Evolutionary conservation across 371 early-diverging fungal species (phyloP), one percentile per base, ranked within the genome.

Genomic region (Dipsacomyces acuminosporus): DNA sequence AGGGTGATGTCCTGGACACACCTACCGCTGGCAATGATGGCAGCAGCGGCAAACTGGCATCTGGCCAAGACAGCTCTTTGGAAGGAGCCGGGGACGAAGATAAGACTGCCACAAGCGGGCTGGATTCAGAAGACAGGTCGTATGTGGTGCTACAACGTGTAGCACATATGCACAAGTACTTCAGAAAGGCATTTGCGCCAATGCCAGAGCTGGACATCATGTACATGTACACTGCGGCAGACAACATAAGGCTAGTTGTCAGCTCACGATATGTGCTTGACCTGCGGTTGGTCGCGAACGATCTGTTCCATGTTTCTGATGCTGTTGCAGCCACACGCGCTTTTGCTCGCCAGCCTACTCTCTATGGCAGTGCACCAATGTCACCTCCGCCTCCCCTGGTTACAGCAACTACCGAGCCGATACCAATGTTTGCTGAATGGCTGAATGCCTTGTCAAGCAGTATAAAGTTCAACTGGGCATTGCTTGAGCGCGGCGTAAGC

Each of bases 181-280:
- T 59, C 6, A 36, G 42, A 7, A 24, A 24, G 9, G 64, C 55
- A 18, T 67, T 67, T 43, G 63, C 45, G 23, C 47, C 54, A 0
- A 55, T 67, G 35, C 26, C 51, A 2, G 69, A 53, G 0, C 51
- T 67, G 41, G 26, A 63, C 19, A 54, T 67, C 20, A 54, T 58
- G 69, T 59, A 58, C 26, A 67, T 67, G 69, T 67, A 67, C 45
- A 67, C 69, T 1, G 58, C 69, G 4, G 54, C 58, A 11, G 69
- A 67, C 41, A 67, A 62, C 34, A 56, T 67, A 20, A 58, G 69
- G 0, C 48, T 67, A 18, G 69, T 67, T 36, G 63, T 67, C 33
- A 67, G 63, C 23, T 63, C 63, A 48, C 64, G 59, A 11, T 67
- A 58, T 21, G 59, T 63, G 6, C 51, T 67, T 2, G 69, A 67